Evolutionary conservation across 352 stramenopile species (phyloP), one percentile per base, ranked within the genome.

Genomic region (Globisporangium parvum): DNA sequence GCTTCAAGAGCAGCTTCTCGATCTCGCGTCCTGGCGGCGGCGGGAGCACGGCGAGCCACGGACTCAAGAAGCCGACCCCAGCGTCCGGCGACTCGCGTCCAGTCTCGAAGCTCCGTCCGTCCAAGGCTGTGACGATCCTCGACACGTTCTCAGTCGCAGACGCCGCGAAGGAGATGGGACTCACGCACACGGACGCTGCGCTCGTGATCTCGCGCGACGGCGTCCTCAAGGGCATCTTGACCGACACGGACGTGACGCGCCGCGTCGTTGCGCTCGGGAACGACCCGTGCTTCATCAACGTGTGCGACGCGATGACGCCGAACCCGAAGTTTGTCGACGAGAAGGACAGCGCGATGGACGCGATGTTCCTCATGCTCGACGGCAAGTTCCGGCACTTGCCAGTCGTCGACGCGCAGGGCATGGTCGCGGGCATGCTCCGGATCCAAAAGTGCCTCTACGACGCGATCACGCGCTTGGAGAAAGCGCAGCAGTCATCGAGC

Each of bases 401-500:
- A 15, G 97, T 99, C 1, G 88, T 98, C 1, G 85, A 95, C 55
- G 69, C 76, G 26, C 79, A 88, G 26, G 82, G 85, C 11, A 92
- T 89, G 63, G 93, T 99, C 10, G 88, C 95, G 10, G 97, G 97
- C 40, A 89, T 99, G 74, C 79, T 99, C 37, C 95, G 98, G 50
- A 99, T 99, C 65, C 95, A 98, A 39, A 99, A 99, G 68, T 99
- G 97, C 60, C 66, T 99, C 57, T 98, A 99, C 78, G 96, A 99
- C 67, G 96, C 96, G 2, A 99, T 99, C 64, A 92, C 80, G 18
- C 96, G 97, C 45, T 80, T 99, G 6, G 97, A 99, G 62, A 97
- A 92, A 59, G 85, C 85, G 4, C 80, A 85, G 65, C 74, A 89
- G 35, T 75, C 77, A 9, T 89, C 82, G 8, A 93, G 80, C 41